Evolutionary conservation across 345 rosid genomes (phyloP).

Genomic region (Eutrema yunnanense): DNA sequence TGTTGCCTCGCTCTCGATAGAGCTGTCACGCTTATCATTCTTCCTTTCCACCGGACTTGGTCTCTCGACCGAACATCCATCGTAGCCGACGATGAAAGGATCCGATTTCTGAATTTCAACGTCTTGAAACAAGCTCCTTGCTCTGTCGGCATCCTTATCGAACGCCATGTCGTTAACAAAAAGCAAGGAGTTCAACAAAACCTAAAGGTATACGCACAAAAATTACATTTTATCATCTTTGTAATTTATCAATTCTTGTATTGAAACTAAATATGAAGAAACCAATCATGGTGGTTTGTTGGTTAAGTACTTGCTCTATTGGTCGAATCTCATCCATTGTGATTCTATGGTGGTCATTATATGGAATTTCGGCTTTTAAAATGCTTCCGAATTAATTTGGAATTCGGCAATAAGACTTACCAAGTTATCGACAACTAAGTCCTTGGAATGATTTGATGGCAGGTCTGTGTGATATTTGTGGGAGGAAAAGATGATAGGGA

Average conservation of each 20-base stretch:
- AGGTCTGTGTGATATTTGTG: slow-evolving; percentile 32
- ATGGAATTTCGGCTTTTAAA: too few species aligned
- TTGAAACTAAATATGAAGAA: not conserved
- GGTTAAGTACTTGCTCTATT: too few species aligned
- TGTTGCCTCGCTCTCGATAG: slow-evolving; percentile 49
- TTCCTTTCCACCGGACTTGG: slow-evolving; percentile 59
- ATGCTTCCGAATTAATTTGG: not conserved
- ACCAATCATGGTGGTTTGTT: not conserved
- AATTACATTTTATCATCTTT: not conserved
- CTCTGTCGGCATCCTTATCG: slow-evolving; percentile 48
- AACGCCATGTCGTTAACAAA: slow-evolving; percentile 4
- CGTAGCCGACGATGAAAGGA: slow-evolving; percentile 25
- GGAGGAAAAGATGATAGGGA: slow-evolving; percentile 60
- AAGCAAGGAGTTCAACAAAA: not conserved
- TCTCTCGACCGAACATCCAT: slow-evolving; percentile 27
- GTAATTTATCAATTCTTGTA: not conserved
- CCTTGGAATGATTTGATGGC: not conserved
- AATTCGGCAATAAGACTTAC: not conserved
- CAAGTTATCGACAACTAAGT: not conserved
- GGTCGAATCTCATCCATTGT: not conserved
- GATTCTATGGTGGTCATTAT: not conserved
- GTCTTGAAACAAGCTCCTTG: slow-evolving; percentile 61
- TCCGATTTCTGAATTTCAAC: slow-evolving; percentile 29
- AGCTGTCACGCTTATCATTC: slow-evolving; percentile 37
- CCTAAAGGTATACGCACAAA: slow-evolving; percentile 11